Evolutionary conservation across 1,284 basidiomycete genomes (phyloP), one percentile per base, ranked within the genome.

Genomic region (Tilletia setariae): DNA sequence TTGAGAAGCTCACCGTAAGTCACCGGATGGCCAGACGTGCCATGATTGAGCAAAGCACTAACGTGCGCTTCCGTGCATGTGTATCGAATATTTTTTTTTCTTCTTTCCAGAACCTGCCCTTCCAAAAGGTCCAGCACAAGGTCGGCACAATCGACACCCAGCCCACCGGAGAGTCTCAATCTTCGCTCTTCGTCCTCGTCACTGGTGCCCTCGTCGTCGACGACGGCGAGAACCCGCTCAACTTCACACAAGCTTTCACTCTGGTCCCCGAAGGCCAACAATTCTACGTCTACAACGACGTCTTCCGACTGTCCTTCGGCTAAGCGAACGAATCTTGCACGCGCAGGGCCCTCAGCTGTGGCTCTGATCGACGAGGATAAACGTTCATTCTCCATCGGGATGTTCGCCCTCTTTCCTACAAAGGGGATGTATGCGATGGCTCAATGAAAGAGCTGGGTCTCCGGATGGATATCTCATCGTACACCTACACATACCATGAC

Each of bases 71-170:
- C n/a, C n/a, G n/a, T n/a, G n/a, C n/a, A n/a, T n/a, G n/a, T n/a
- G n/a, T n/a, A n/a, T n/a, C n/a, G n/a, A 25, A 61, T 40, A 9
- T 25, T 30, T 28, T 30, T 42, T 16, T 32, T 16, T 66, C 11
- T 43, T 23, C n/a, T 21, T 21, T 25, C 30, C 59, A 97, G 93
- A 78, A 79, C 64, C 86, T 98, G 47, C 91, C 93, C 2, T 96
- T 98, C 85, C 51, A 84, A 65, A 90, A 88, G 77, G 93, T 98
- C 51, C 84, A 85, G 74, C 95, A 97, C 87, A 88, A 89, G 71
- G 87, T 97, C 76, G 86, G 88, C 28, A 97, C 93, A 6, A 85
- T 89, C 68, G 94, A 98, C 83, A 91, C 90, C 15, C 95, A 98
- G 83, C 94, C 94, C 6, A 91, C 93, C 1, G 88, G 88, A 4